A percentile compares a stretch with the other conserved stretches of the same genome.
These are phyloP conservation scores for Immersiella caudata DNA, from an alignment of 495 filamentous ascomycete species.

Conservation along the genomic window DNA sequence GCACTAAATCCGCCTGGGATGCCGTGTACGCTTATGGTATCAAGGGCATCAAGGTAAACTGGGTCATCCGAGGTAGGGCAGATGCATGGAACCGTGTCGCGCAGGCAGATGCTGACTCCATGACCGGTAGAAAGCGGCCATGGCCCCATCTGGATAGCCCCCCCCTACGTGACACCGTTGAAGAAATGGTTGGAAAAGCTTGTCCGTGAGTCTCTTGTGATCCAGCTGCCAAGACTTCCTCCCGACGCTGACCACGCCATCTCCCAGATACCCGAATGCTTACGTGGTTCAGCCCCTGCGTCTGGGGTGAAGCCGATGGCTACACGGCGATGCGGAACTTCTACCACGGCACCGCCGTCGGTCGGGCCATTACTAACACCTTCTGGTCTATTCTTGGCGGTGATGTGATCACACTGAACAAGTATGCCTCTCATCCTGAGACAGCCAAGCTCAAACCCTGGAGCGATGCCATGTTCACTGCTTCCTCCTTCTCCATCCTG, in stretches of 20 bases:
- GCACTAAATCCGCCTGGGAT: slow-evolving; percentile 78
- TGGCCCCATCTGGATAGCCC: slow-evolving; percentile 73
- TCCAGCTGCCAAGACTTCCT: not conserved
- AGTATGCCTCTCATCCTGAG: slow-evolving; percentile 63
- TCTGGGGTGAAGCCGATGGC: slow-evolving; percentile 49
- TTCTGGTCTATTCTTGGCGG: slow-evolving; percentile 68
- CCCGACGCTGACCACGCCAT: not conserved
- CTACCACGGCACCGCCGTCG: slow-evolving; percentile 68
- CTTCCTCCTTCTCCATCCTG: slow-evolving; percentile 63
- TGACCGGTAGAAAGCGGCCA: slow-evolving; percentile 61
- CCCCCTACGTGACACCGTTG: slow-evolving; percentile 51
- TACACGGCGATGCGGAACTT: slow-evolving; percentile 49
- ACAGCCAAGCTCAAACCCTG: slow-evolving; percentile 66
- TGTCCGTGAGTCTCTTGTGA: slow-evolving; percentile 47
- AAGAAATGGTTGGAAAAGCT: slow-evolving; percentile 60
- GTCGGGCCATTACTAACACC: slow-evolving; percentile 65
- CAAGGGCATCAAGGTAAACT: slow-evolving; percentile 68
- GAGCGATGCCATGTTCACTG: slow-evolving; percentile 65
- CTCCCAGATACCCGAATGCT: slow-evolving; percentile 43
- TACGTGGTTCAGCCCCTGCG: slow-evolving; percentile 50
- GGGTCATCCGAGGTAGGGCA: slow-evolving; percentile 68
- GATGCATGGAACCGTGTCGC: not conserved
- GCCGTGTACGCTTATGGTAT: slow-evolving; percentile 69
- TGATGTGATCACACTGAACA: slow-evolving; percentile 62
- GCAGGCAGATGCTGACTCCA: not conserved